These are phyloP conservation scores for Pythium dissotocum DNA, from an alignment of 352 stramenopile species.

Conservation along the genomic window DNA sequence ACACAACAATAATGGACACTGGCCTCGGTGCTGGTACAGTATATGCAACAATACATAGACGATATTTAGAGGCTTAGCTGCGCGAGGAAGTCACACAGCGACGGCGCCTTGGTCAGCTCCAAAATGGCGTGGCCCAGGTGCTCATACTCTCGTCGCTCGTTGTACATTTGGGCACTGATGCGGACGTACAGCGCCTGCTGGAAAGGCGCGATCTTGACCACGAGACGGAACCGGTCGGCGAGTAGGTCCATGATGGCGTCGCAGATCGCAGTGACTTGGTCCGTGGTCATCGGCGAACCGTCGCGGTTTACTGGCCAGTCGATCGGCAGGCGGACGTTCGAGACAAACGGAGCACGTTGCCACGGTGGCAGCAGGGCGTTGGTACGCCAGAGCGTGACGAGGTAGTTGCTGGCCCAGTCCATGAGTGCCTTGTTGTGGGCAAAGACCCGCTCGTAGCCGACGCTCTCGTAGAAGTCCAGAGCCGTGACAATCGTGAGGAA, in stretches of 20 bases:
- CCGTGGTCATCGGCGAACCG: conserved; percentile 50
- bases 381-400: conserved; percentile 74
- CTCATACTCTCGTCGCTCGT: conserved; percentile 80
- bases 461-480: conserved; percentile 83
- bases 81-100: conserved; percentile 63
- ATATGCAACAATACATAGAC: conserved; percentile 4
- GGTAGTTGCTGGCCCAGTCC: conserved; percentile 77
- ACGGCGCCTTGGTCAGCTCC: conserved; percentile 67
- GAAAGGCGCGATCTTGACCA: conserved; percentile 70
- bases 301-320: conserved; percentile 50
- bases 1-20: background rate
- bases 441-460: conserved; percentile 71
- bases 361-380: conserved; percentile 68
- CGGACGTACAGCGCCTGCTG: conserved; percentile 71
- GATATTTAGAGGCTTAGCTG: conserved; percentile 58
- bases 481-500: conserved; percentile 82
- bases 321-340: conserved; percentile 76
- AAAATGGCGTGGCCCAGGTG: conserved; percentile 69
- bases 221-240: conserved; percentile 68
- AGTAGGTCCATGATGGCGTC: conserved; percentile 83
- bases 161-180: conserved; percentile 87
- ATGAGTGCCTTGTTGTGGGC: conserved; percentile 85
- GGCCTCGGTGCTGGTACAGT: background rate
- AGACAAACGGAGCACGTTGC: conserved; percentile 83
- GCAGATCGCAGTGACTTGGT: conserved; percentile 65